phyloP scores from a whole-genome alignment of 441 rosid genomes.

The Metrosideros polymorpha region DNA sequence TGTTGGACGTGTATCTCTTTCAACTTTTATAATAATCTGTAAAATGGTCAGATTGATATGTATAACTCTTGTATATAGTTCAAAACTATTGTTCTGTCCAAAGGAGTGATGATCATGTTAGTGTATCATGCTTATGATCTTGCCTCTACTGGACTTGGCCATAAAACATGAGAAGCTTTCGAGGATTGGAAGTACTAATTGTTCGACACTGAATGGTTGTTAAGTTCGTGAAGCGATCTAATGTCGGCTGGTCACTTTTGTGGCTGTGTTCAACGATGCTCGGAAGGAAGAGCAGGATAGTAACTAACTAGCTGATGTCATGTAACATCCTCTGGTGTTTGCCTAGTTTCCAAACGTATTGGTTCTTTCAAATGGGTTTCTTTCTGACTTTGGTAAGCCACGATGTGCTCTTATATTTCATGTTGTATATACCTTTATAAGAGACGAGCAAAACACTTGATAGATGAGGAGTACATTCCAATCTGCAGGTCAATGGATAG shows the following conservation, averaged over 20 bases:
- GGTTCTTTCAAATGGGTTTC: not conserved
- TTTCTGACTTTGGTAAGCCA: not conserved
- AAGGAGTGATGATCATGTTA: not conserved
- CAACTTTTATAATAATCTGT: not conserved
- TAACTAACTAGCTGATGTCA: not conserved
- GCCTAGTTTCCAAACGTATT: not conserved
- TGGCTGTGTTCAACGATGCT: not conserved
- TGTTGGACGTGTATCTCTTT: not conserved
- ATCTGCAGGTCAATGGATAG: not conserved
- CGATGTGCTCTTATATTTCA: not conserved
- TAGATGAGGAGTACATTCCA: not conserved
- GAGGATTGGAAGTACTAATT: not conserved
- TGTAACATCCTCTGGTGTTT: not conserved
- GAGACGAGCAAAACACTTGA: not conserved
- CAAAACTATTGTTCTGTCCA: not conserved
- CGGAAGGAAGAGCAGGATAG: not conserved
- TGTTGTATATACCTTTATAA: not conserved
- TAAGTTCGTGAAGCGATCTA: not conserved
- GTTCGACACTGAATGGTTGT: not conserved
- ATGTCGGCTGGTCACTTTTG: not conserved
- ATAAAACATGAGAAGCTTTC: not conserved
- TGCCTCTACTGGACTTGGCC: not conserved
- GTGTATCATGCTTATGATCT: not conserved
- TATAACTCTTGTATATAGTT: not conserved
- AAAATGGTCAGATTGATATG: not conserved